phyloP scores from a whole-genome alignment of 148 eudicot genomes.

The Spergularia marina region DNA sequence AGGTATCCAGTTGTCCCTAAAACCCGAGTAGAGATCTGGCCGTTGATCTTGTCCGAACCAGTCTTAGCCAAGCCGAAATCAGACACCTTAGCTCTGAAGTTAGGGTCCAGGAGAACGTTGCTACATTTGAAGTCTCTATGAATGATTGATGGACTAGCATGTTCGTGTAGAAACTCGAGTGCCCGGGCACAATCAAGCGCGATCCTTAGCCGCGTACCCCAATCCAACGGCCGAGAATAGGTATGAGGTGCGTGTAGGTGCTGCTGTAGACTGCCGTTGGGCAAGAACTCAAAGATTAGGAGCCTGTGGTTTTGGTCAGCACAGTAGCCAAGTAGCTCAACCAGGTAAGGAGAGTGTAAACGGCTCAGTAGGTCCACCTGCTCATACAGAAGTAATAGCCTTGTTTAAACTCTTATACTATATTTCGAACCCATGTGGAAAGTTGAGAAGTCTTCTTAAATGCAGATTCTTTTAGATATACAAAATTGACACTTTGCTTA shows the following conservation, averaged over 20 bases:
- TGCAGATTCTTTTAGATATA: conserved; percentile 22
- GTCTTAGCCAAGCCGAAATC: conserved; percentile 86
- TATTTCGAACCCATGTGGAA: conserved; percentile 25
- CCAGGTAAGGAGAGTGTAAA: conserved; percentile 61
- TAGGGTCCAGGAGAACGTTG: conserved; percentile 67
- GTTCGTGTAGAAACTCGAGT: conserved; percentile 86
- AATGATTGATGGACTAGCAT: conserved; percentile 66
- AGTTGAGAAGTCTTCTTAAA: conserved; percentile 22
- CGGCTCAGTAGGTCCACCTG: conserved; percentile 94
- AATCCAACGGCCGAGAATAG: conserved; percentile 45
- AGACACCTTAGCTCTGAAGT: conserved; percentile 77
- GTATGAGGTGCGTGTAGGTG: conserved; percentile 48
- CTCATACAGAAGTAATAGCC: conserved; percentile 14
- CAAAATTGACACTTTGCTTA: conserved; percentile 18
- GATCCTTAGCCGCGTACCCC: conserved; percentile 71
- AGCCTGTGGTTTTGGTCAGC: conserved; percentile 86
- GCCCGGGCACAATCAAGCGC: conserved; percentile 97
- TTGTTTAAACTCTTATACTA: not conserved
- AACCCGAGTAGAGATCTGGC: conserved; percentile 81
- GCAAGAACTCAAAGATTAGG: conserved; percentile 74
- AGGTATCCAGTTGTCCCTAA: conserved; percentile 93
- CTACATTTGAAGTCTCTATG: conserved; percentile 86
- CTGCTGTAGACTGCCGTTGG: conserved; percentile 63
- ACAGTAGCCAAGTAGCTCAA: conserved; percentile 82
- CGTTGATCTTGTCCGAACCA: conserved; percentile 87